Base-by-base conservation (phyloP, 116 monocot genomes). In the Papilionanthe hybrid region DNA sequence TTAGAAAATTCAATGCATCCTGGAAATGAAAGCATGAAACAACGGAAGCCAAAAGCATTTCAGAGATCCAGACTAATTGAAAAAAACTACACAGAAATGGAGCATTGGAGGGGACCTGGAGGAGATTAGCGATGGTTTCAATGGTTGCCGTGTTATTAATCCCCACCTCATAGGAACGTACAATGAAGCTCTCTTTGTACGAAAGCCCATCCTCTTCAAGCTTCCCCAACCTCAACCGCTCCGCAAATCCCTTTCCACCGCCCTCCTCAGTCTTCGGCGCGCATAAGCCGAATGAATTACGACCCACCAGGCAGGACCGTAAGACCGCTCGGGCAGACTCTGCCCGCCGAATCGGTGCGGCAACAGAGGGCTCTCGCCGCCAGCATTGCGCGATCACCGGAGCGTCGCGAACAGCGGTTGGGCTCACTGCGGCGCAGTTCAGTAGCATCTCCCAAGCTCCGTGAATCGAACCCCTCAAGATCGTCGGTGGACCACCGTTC, bases 141-240 rank as follows among this genome's bases (percentile, higher is more conserved):
- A 99, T 93, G 45, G 95, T 99, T 75, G 99, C 99, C 18, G 95
- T 99, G 81, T 99, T 99, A 78, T 99, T 93, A 78, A 99, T 88
- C 30, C 95, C 95, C 41, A 99, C 95, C 82, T 99, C 95, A 69
- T 95, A 99, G 79, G 85, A 90, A 32, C 99, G 77, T n/a, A 99
- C 91, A 5, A 99, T 86, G 77, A 95, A 95, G 83, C 88, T 89
- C 95, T 99, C 95, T 86, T 95, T 99, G 41, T 95, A 99, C 65
- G 95, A 95, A 20, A 95, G 74, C 42, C 99, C 99, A 63, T 99
- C 95, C 75, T 88, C 84, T 65, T 87, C 80, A 75, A 95, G 81
- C 69, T 87, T 86, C 79, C 99, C 99, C 84, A 92, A n/a, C 83
- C 91, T 79, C 87, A 95, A 63, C 80, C 86, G 87, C 90, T 93